Conservation (phyloP, 1,284 basidiomycete genomes). For the Taiwanofungus camphoratus region DNA sequence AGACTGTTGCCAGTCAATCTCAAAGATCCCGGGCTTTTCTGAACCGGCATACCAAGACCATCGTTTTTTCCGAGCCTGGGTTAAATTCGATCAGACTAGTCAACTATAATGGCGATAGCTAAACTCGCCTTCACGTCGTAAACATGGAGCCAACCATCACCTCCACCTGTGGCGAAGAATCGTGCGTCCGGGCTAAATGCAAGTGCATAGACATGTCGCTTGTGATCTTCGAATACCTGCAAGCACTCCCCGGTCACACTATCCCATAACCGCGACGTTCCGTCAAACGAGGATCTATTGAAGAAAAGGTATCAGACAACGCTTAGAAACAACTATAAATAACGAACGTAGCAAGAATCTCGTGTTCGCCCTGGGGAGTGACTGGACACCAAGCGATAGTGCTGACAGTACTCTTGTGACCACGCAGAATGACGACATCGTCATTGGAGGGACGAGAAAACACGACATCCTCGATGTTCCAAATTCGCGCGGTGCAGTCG, state of each 20-base stretch:
- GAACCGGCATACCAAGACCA: conserved; percentile 55
- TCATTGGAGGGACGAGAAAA: conserved; percentile 28
- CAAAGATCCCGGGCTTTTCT: conserved; percentile 53
- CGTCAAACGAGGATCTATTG: conserved; percentile 69
- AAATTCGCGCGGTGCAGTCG: conserved; percentile 71
- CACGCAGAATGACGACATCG: conserved; percentile 45
- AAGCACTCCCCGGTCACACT: conserved; percentile 68
- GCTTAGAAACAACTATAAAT: conserved; percentile 2
- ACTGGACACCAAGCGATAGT: conserved; percentile 69
- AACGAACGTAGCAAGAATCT: conserved; percentile 62
- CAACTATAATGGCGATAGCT: background rate
- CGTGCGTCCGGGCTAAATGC: conserved; percentile 62
- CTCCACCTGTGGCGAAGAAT: conserved; percentile 54
- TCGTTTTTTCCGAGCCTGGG: conserved; percentile 37
- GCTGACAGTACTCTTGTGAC: conserved; percentile 65
- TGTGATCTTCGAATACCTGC: conserved; percentile 60
- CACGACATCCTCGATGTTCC: conserved; percentile 48
- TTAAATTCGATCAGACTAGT: background rate
- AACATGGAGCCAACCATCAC: conserved; percentile 55
- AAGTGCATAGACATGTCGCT: conserved; percentile 59
- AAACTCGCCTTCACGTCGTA: conserved; percentile 42
- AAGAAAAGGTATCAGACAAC: background rate
- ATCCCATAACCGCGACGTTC: conserved; percentile 73
- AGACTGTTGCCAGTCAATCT: conserved; percentile 55
- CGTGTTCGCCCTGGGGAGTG: conserved; percentile 38